Evolutionary conservation across 306 rosid genomes (phyloP).

Genomic region (Dryas octopetala): DNA sequence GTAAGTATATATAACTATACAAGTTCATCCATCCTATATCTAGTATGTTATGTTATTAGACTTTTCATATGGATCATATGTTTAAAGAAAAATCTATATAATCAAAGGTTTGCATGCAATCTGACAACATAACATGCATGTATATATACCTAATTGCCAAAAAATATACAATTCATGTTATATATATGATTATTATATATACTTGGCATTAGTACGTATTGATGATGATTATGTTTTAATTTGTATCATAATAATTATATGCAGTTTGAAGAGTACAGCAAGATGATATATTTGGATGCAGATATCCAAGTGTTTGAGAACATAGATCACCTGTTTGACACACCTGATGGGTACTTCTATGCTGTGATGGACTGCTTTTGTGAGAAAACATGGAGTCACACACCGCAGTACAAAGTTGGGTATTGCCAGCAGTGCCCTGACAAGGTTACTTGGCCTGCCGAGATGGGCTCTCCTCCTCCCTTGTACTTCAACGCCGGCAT

Average conservation of each 20-base stretch:
- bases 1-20: slow-evolving; percentile 31
- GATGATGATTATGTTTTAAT: no score
- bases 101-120: no score
- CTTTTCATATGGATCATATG: not conserved
- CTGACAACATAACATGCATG: no score
- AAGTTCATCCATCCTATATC: not conserved
- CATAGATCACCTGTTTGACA: slow-evolving; percentile 56
- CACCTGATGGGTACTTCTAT: slow-evolving; percentile 44
- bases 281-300: slow-evolving; percentile 72
- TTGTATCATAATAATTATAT: not conserved
- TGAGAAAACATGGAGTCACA: slow-evolving; percentile 60
- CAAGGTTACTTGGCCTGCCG: slow-evolving; percentile 53
- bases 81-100: not conserved
- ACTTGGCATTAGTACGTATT: not conserved
- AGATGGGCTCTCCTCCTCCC: slow-evolving; percentile 48
- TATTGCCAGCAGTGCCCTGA: slow-evolving; percentile 69
- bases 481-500: slow-evolving; percentile 70
- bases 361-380: slow-evolving; percentile 75
- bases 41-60: not conserved
- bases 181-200: no score
- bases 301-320: slow-evolving; percentile 65
- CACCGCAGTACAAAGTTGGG: slow-evolving; percentile 50
- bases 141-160: no score
- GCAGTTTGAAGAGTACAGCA: slow-evolving; percentile 59
- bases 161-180: no score